Percentiles rank a stretch among this genome's conserved stretches.
Conservation (phyloP, 2,329 filamentous ascomycete species). For the Botrytis pseudocinerea region DNA sequence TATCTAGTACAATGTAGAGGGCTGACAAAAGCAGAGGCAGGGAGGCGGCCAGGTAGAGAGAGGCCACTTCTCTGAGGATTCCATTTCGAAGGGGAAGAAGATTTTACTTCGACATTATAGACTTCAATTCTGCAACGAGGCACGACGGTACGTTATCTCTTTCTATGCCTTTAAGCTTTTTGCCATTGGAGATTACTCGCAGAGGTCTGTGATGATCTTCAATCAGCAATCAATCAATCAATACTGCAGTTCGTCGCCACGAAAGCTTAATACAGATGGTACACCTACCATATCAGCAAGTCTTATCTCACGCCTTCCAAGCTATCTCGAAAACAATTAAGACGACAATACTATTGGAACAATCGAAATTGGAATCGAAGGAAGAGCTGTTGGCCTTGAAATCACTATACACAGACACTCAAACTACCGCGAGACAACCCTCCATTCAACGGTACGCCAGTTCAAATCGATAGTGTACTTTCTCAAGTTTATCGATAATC, state of each 20-base stretch:
- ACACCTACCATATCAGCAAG: background rate
- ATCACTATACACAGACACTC: background rate
- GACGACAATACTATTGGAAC: background rate
- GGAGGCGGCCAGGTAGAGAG: background rate
- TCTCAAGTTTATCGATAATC: background rate
- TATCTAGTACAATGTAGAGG: background rate
- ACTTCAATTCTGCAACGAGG: background rate
- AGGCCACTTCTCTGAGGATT: background rate
- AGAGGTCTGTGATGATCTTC: background rate
- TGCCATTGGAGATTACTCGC: background rate
- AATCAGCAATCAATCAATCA: background rate
- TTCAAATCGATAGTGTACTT: constrained; percentile 6
- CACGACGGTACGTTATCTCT: background rate
- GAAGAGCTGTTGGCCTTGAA: background rate
- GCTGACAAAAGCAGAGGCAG: background rate
- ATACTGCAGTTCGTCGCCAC: background rate
- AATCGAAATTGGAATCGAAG: background rate
- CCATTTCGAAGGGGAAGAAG: background rate
- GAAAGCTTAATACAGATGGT: background rate
- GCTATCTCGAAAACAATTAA: background rate
- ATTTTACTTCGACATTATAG: background rate
- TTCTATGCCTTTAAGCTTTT: background rate
- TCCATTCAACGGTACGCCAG: background rate
- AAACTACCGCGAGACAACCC: background rate
- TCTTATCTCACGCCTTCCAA: background rate